Conservation (phyloP, 2,329 filamentous ascomycete species). For the Raffaelea arxii region DNA sequence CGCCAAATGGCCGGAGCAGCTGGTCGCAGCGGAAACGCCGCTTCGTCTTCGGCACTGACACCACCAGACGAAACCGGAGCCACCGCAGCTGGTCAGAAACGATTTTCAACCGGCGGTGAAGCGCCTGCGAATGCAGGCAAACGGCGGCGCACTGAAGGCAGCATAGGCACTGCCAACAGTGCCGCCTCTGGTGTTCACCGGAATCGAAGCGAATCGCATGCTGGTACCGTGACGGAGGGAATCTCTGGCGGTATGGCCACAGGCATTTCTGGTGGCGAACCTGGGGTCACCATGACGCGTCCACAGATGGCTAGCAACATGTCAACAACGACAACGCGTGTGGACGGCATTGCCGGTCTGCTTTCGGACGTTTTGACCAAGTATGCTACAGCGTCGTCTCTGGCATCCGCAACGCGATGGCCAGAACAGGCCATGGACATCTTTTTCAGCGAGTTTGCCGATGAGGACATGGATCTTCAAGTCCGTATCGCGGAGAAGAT, state of each 20-base stretch:
- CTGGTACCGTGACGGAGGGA: not conserved
- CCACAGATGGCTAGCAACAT: slow-evolving; percentile 2
- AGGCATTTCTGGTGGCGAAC: no score
- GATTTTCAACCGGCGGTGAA: slow-evolving; percentile 18
- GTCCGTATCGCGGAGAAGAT: slow-evolving; percentile 50
- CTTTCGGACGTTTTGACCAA: slow-evolving; percentile 30
- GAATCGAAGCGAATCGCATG: slow-evolving; percentile 3
- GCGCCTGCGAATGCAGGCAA: slow-evolving; percentile 17
- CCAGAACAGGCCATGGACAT: slow-evolving; percentile 49
- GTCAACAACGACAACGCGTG: slow-evolving; percentile 13
- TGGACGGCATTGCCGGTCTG: slow-evolving; percentile 19
- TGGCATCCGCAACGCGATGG: slow-evolving; percentile 34
- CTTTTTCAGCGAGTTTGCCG: slow-evolving; percentile 47
- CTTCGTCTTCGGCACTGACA: slow-evolving; percentile 31
- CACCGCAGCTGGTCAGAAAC: slow-evolving; percentile 25
- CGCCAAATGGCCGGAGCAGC: slow-evolving; percentile 2
- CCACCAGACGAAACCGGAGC: slow-evolving; percentile 40
- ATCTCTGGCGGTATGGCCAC: no score
- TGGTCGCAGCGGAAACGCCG: not conserved
- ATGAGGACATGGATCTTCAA: slow-evolving; percentile 48
- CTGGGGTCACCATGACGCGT: no score
- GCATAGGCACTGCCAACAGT: slow-evolving; percentile 9
- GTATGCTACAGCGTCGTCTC: slow-evolving; percentile 18
- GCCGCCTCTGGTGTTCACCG: slow-evolving; percentile 4
- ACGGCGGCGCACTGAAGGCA: slow-evolving; percentile 23